phyloP scores from a whole-genome alignment of 1,284 basidiomycete genomes.

The Coniferiporia weirii region DNA sequence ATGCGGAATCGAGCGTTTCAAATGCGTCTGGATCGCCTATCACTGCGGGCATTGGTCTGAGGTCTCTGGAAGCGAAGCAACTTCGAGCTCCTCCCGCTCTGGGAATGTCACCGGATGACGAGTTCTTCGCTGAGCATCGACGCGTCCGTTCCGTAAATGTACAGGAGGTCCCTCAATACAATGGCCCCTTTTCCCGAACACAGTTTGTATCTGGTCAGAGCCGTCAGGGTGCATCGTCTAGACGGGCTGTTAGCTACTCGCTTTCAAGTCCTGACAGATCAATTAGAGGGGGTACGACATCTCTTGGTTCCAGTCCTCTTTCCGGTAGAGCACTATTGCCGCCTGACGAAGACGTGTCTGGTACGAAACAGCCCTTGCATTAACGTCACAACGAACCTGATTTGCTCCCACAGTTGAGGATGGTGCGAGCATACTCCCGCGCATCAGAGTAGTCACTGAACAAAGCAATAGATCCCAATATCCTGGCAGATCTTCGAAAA shows the following conservation, averaged over 20 bases:
- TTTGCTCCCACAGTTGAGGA: conserved; percentile 1
- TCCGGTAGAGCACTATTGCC: conserved; percentile 5
- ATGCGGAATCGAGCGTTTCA: neutral
- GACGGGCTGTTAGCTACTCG: conserved; percentile 6
- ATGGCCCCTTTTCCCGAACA: conserved; percentile 1
- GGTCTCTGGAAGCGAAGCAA: conserved; percentile 2
- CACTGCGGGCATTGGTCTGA: conserved; percentile 5
- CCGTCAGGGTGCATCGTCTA: neutral
- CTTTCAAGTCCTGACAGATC: neutral
- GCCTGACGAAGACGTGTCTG: conserved; percentile 1
- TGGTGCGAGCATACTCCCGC: conserved; percentile 21
- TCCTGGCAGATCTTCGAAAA: conserved; percentile 17
- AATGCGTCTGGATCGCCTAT: neutral
- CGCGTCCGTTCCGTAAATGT: conserved; percentile 13
- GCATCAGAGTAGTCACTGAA: neutral
- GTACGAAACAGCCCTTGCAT: neutral
- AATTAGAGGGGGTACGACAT: conserved; percentile 1
- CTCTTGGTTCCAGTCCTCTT: conserved; percentile 13
- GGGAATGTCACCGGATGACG: conserved; percentile 45
- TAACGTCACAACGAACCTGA: neutral
- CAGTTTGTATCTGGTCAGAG: conserved; percentile 7
- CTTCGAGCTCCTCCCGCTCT: conserved; percentile 12
- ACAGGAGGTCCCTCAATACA: conserved; percentile 5
- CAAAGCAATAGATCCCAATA: conserved; percentile 16
- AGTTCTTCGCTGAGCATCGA: conserved; percentile 12